Conservation (phyloP, 148 eudicot species). For the Rhododendron griersonianum region DNA sequence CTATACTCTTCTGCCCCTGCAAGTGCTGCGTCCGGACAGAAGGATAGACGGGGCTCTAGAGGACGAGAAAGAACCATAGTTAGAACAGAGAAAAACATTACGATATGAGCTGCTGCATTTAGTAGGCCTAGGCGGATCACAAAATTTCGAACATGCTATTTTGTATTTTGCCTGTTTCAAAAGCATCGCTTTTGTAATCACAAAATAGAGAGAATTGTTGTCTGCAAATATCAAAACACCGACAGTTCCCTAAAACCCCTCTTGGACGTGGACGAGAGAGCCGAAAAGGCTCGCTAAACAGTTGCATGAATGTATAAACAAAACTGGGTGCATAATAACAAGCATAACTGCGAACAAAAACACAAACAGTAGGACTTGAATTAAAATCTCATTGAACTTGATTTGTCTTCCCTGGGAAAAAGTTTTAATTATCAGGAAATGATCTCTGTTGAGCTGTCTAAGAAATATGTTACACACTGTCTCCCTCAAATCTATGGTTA, state of each 20-base stretch:
- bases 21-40: too few relatives aligned
- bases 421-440: background rate
- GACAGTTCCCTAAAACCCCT: background rate
- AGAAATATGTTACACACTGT: background rate
- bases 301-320: background rate
- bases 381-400: background rate
- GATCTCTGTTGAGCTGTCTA: background rate
- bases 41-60: too few relatives aligned
- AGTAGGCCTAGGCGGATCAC: background rate
- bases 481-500: background rate
- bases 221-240: background rate
- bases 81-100: too few relatives aligned
- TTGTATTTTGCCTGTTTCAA: background rate
- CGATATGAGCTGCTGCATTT: background rate
- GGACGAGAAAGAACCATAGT: too few relatives aligned
- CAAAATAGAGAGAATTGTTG: background rate
- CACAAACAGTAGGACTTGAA: background rate
- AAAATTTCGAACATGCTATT: background rate
- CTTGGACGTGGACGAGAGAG: background rate
- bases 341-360: background rate
- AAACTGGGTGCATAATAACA: background rate
- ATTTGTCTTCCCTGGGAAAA: background rate
- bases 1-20: too few relatives aligned
- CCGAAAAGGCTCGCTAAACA: background rate
- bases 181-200: background rate